A percentile compares a stretch with the other conserved stretches of the same genome.
Evolutionary conservation across 345 rosid genomes (phyloP).

Genomic region (Lepidium africanum): DNA sequence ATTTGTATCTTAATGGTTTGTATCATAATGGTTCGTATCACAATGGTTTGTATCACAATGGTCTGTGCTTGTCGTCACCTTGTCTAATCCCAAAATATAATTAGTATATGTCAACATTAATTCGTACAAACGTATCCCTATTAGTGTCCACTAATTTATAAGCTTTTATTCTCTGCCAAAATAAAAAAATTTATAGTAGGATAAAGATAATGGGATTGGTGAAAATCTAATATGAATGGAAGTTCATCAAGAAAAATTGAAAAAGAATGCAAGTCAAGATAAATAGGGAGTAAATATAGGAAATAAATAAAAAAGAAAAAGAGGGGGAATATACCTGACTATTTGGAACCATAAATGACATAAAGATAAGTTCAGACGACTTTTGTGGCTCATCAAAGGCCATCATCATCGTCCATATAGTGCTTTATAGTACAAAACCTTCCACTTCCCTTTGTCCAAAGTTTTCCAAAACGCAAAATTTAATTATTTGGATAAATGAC

Average conservation of each 20-base stretch:
- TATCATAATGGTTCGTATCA: too few species aligned
- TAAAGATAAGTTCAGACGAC: conserved; percentile 29
- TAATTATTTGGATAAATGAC: neutral
- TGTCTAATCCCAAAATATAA: too few species aligned
- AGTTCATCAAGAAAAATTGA: neutral
- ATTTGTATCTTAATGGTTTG: too few species aligned
- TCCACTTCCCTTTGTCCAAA: conserved; percentile 28
- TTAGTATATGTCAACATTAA: too few species aligned
- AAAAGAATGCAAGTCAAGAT: neutral
- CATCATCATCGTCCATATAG: conserved; percentile 21
- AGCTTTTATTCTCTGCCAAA: neutral
- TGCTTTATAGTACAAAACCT: conserved; percentile 28
- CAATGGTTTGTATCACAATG: too few species aligned
- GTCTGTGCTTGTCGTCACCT: too few species aligned
- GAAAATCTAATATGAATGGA: neutral
- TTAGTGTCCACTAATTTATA: neutral
- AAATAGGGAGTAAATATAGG: neutral
- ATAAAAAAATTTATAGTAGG: neutral
- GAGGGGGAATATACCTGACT: conserved; percentile 10
- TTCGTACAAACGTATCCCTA: neutral
- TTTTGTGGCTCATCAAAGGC: conserved; percentile 29
- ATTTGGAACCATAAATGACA: conserved; percentile 31
- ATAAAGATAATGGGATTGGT: neutral
- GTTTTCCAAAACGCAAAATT: neutral
- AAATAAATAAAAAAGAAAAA: neutral